phyloP scores from a whole-genome alignment of 257 asterid genomes.

The Solanum pennellii region DNA sequence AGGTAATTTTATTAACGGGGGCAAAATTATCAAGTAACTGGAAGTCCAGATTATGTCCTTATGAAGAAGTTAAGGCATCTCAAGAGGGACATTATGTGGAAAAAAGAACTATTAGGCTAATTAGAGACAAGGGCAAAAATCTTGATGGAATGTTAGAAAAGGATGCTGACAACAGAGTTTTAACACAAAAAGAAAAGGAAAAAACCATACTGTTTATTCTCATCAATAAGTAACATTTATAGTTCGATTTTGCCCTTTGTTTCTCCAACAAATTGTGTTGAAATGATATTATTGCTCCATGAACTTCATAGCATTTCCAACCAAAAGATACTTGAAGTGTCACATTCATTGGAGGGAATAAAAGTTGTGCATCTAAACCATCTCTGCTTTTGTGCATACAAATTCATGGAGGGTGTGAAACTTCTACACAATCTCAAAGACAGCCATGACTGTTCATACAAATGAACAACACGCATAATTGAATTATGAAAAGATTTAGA shows the following conservation, averaged over 20 bases:
- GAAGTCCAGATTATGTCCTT: background rate
- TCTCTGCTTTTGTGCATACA: background rate
- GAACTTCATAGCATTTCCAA: background rate
- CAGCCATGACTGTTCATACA: background rate
- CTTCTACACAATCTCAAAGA: background rate
- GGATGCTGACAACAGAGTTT: background rate
- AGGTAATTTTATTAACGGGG: background rate
- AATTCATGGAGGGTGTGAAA: background rate
- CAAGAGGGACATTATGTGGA: background rate
- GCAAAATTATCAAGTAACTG: background rate
- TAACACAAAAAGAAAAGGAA: background rate
- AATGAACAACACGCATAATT: background rate
- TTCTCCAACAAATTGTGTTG: background rate
- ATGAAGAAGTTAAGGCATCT: background rate
- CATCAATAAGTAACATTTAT: background rate
- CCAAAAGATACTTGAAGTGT: background rate
- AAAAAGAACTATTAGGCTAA: no score
- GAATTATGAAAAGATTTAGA: background rate
- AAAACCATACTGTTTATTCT: background rate
- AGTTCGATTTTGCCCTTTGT: background rate
- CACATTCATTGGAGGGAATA: background rate
- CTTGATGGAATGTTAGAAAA: background rate
- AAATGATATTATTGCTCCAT: background rate
- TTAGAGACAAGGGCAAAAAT: background rate
- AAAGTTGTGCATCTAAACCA: background rate